These are phyloP conservation scores for Delitschia confertaspora DNA, from an alignment of 495 filamentous ascomycete species.

Conservation along the genomic window DNA sequence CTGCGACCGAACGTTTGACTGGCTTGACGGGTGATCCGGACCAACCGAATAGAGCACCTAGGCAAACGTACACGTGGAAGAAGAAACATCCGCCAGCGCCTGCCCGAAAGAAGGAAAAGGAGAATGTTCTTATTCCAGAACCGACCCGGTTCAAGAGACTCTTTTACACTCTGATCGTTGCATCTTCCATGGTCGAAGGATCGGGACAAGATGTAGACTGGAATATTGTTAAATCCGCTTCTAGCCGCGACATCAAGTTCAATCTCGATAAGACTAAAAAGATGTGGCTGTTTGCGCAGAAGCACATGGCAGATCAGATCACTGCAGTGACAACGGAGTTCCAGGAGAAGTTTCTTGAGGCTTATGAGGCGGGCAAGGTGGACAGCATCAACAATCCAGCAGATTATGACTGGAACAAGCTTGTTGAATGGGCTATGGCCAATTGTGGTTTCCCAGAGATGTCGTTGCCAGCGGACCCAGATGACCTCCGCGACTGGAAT, in stretches of 20 bases:
- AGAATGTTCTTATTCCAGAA: too few relatives aligned
- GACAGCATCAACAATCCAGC: constrained; percentile 58
- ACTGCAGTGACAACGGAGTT: constrained; percentile 67
- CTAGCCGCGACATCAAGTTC: constrained; percentile 41
- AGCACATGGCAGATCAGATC: constrained; percentile 52
- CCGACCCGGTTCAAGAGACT: constrained; percentile 17
- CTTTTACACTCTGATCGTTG: constrained; percentile 41
- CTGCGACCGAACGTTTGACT: constrained; percentile 11
- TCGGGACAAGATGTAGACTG: constrained; percentile 75
- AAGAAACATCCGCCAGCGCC: too few relatives aligned
- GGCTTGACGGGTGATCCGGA: constrained; percentile 20
- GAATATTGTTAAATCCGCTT: constrained; percentile 56
- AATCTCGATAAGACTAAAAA: constrained; percentile 30
- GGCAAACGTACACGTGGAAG: too few relatives aligned
- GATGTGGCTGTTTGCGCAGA: constrained; percentile 50
- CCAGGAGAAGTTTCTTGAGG: constrained; percentile 62
- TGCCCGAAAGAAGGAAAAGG: too few relatives aligned
- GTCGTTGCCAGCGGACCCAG: background rate
- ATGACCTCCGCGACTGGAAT: background rate
- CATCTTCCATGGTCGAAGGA: constrained; percentile 55
- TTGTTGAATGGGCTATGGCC: constrained; percentile 64
- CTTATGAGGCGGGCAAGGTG: constrained; percentile 61
- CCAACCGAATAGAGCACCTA: too few relatives aligned
- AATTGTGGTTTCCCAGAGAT: constrained; percentile 31
- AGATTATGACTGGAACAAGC: constrained; percentile 63